phyloP scores from a whole-genome alignment of 768 basidiomycete species.

The Rhizopogon vesiculosus region DNA sequence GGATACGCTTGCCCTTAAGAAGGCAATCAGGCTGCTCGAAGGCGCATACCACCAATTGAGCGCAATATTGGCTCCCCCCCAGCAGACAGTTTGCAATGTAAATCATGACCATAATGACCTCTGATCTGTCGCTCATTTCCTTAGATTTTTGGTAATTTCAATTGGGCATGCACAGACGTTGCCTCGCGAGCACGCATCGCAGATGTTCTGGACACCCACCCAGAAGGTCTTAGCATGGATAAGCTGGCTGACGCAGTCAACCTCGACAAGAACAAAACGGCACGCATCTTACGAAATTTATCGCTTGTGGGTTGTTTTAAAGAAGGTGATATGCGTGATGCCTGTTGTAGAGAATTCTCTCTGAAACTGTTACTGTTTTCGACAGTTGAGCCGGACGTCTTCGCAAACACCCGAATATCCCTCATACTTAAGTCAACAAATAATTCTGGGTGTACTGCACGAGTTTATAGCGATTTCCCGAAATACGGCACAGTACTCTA shows the following conservation, averaged over 20 bases:
- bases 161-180: constrained; percentile 21
- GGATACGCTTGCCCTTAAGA: constrained; percentile 17
- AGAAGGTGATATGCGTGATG: constrained; percentile 16
- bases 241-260: constrained; percentile 20
- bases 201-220: constrained; percentile 19
- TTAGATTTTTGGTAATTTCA: constrained; percentile 16
- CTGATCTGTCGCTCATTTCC: not conserved
- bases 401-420: constrained; percentile 32
- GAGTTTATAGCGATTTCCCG: constrained; percentile 6
- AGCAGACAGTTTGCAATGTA: constrained; percentile 22
- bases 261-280: constrained; percentile 23
- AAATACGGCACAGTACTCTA: constrained; percentile 14
- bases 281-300: constrained; percentile 25
- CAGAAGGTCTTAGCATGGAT: constrained; percentile 22
- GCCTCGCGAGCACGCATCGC: constrained; percentile 21
- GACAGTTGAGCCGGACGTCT: constrained; percentile 20
- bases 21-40: constrained; percentile 21
- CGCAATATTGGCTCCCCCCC: constrained; percentile 22
- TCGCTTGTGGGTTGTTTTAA: constrained; percentile 25
- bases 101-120: not conserved
- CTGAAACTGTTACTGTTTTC: not conserved
- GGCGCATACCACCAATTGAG: constrained; percentile 23
- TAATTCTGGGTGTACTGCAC: constrained; percentile 6
- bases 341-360: not conserved
- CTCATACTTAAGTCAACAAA: constrained; percentile 16